Evolutionary conservation across 192 early-diverging fungal genomes (phyloP).

Genomic region (Gonapodya sp.): DNA sequence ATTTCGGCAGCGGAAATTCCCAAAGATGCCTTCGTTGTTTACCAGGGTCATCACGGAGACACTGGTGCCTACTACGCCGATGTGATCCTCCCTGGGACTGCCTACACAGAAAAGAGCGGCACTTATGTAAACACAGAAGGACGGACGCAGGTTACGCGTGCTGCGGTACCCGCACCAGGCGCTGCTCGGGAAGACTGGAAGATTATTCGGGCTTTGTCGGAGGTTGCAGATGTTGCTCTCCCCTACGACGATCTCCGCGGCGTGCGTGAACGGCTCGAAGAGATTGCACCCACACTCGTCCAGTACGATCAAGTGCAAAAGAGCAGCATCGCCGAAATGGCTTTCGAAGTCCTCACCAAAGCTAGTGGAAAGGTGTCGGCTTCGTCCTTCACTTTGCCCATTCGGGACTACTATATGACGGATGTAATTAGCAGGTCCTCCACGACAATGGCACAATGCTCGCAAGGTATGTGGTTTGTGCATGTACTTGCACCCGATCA

Average conservation of each 20-base stretch:
- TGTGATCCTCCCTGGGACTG: slow-evolving; percentile 88
- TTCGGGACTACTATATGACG: slow-evolving; percentile 91
- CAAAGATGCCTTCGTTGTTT: slow-evolving; percentile 89
- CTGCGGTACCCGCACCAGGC: slow-evolving; percentile 74
- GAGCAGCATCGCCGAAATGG: slow-evolving; percentile 46
- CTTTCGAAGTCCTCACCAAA: slow-evolving; percentile 40
- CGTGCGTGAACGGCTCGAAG: slow-evolving; percentile 76
- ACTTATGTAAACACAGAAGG: slow-evolving; percentile 98
- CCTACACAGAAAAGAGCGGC: slow-evolving; percentile 92
- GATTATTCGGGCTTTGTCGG: slow-evolving; percentile 92
- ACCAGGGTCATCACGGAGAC: slow-evolving; percentile 99
- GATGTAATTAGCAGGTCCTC: slow-evolving; percentile 87
- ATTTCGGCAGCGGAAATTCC: slow-evolving; percentile 65
- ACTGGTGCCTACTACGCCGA: slow-evolving; percentile 88
- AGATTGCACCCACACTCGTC: slow-evolving; percentile 78
- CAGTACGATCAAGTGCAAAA: slow-evolving; percentile 57
- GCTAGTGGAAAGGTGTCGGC: slow-evolving; percentile 18
- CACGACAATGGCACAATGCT: slow-evolving; percentile 93
- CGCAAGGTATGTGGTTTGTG: slow-evolving; percentile 19
- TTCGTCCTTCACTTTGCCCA: slow-evolving; percentile 46
- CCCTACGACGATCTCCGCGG: slow-evolving; percentile 81
- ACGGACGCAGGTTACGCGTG: slow-evolving; percentile 83
- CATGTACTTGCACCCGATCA: no score
- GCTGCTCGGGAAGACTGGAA: slow-evolving; percentile 98
- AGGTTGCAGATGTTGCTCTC: slow-evolving; percentile 72